Percentiles rank a stretch among this genome's conserved stretches.
Conservation (phyloP, 2,329 filamentous ascomycete species). For the Neofusicoccum sp. region DNA sequence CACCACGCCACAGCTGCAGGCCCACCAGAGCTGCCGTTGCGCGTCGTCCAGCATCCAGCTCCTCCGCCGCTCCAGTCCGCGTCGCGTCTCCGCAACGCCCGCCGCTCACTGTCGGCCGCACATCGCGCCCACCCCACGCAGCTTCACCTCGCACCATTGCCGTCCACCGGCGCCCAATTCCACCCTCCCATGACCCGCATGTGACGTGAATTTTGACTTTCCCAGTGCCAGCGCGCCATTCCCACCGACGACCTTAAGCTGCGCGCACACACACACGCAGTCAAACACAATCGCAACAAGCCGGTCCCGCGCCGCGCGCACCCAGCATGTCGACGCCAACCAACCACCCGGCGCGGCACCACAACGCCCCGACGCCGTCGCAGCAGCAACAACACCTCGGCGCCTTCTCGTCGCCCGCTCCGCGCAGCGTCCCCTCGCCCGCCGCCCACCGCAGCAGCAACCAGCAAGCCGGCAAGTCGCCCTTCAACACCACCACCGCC, state of each 20-base stretch:
- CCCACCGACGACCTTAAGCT: background rate
- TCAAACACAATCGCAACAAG: no score
- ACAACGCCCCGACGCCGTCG: constrained; percentile 10
- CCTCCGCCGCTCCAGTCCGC: background rate
- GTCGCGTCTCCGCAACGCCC: background rate
- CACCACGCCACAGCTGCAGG: background rate
- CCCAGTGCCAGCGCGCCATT: background rate
- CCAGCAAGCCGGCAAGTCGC: constrained; percentile 37
- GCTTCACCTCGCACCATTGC: background rate
- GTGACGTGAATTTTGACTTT: background rate
- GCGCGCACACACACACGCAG: background rate
- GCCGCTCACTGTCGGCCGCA: background rate
- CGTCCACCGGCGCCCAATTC: background rate
- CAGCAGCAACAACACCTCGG: constrained; percentile 34
- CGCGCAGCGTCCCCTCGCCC: constrained; percentile 38
- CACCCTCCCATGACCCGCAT: background rate
- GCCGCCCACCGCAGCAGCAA: constrained; percentile 26
- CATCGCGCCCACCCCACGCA: background rate
- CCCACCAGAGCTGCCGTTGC: background rate
- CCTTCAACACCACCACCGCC: constrained; percentile 24
- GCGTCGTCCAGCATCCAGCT: background rate
- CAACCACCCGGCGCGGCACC: constrained; percentile 13
- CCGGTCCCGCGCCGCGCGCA: no score
- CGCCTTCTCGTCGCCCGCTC: constrained; percentile 41
- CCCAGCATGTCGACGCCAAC: constrained; percentile 15